Percentiles rank a stretch among this genome's conserved stretches.
Conservation (phyloP, 2,329 filamentous ascomycete species). For the Fragosphaeria purpurea region DNA sequence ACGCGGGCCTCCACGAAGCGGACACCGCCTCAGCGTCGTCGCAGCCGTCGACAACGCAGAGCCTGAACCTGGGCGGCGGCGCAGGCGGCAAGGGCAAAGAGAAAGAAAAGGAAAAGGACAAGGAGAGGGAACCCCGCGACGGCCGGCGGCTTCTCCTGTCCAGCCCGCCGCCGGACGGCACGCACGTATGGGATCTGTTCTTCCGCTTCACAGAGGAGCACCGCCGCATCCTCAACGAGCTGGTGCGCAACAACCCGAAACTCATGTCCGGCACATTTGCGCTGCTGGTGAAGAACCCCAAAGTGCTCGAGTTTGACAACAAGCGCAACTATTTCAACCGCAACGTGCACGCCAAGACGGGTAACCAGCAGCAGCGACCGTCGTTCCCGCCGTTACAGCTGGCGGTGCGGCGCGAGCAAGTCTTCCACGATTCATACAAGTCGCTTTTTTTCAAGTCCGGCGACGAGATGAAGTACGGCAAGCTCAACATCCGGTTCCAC, state of each 20-base stretch:
- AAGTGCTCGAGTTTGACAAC: slow-evolving; percentile 98
- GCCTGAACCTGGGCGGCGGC: slow-evolving; percentile 3
- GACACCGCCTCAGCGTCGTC: slow-evolving; percentile 32
- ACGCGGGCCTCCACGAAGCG: slow-evolving; percentile 70
- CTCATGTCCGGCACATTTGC: slow-evolving; percentile 98
- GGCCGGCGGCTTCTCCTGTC: slow-evolving; percentile 47
- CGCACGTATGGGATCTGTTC: slow-evolving; percentile 53
- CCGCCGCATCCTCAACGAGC: slow-evolving; percentile 92
- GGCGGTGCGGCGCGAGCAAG: slow-evolving; percentile 81
- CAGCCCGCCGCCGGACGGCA: slow-evolving; percentile 61
- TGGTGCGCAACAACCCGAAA: slow-evolving; percentile 93
- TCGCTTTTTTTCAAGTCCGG: slow-evolving; percentile 95
- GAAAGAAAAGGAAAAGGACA: not conserved
- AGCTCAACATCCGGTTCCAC: slow-evolving; percentile 94
- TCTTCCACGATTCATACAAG: slow-evolving; percentile 97
- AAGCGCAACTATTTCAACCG: slow-evolving; percentile 98
- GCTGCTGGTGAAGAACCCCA: slow-evolving; percentile 92
- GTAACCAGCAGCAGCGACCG: slow-evolving; percentile 47
- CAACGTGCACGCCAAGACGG: slow-evolving; percentile 65
- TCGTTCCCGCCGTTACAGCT: slow-evolving; percentile 68
- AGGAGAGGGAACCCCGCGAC: not conserved
- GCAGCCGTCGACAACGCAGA: slow-evolving; percentile 4
- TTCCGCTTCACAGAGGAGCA: slow-evolving; percentile 97
- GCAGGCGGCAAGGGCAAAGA: not conserved
- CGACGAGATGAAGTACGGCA: slow-evolving; percentile 98